Evolutionary conservation across 2,329 filamentous ascomycete genomes (phyloP).

Genomic region (Nannizzia gypsea): DNA sequence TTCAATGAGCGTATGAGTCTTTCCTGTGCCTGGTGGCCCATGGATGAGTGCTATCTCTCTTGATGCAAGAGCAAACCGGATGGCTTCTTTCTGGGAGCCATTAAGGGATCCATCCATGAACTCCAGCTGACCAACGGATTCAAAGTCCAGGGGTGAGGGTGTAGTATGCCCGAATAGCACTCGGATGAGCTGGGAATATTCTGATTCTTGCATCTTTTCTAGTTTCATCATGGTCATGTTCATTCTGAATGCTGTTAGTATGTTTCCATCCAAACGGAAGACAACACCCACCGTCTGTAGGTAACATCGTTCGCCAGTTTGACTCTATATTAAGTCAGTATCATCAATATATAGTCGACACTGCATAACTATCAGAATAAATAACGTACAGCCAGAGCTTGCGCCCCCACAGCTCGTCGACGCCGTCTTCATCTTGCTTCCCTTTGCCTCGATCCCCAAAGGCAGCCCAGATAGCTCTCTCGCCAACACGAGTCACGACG

Average conservation of each 20-base stretch:
- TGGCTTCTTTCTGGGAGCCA: constrained; percentile 50
- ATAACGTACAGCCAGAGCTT: constrained; percentile 54
- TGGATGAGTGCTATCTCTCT: constrained; percentile 81
- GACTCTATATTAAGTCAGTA: constrained; percentile 35
- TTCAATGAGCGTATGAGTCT: constrained; percentile 93
- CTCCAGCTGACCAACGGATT: constrained; percentile 35
- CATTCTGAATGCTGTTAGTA: constrained; percentile 36
- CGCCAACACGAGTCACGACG: constrained; percentile 36
- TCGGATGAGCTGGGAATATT: constrained; percentile 47
- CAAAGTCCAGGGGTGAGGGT: constrained; percentile 40
- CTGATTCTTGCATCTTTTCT: constrained; percentile 43
- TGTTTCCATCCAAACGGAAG: neutral
- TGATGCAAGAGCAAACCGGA: constrained; percentile 71
- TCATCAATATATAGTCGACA: neutral
- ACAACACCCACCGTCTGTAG: constrained; percentile 43
- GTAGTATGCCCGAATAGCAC: constrained; percentile 50
- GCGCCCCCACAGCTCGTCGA: constrained; percentile 41
- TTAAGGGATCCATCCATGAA: constrained; percentile 49
- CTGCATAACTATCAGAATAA: constrained; percentile 1
- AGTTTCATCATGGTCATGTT: constrained; percentile 52
- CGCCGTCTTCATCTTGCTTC: constrained; percentile 32
- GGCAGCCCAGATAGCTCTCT: constrained; percentile 35
- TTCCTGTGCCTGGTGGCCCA: constrained; percentile 89
- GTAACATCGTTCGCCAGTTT: constrained; percentile 57
- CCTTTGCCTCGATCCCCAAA: constrained; percentile 31